These are phyloP conservation scores for Hypoxylon sp. DNA, from an alignment of 2,329 filamentous ascomycete genomes.

Conservation along the genomic window DNA sequence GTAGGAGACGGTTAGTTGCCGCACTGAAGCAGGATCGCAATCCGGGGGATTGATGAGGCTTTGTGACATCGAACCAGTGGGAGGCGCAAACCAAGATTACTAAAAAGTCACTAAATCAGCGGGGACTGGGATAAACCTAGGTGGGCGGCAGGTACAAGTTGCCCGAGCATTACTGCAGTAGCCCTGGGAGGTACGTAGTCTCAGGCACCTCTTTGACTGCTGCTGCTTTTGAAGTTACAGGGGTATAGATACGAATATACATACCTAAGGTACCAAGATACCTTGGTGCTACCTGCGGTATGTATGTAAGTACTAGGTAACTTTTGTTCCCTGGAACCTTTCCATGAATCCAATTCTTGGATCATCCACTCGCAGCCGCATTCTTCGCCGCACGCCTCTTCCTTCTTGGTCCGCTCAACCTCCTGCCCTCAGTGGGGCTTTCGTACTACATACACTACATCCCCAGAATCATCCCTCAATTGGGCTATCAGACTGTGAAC, in stretches of 20 bases:
- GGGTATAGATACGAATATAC: slow-evolving; percentile 13
- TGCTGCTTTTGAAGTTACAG: too few species aligned
- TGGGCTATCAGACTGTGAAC: slow-evolving; percentile 23
- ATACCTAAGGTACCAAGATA: slow-evolving; percentile 9
- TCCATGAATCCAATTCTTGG: slow-evolving; percentile 34
- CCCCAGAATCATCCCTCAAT: slow-evolving; percentile 37
- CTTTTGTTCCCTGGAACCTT: slow-evolving; percentile 28
- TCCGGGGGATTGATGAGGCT: slow-evolving; percentile 43
- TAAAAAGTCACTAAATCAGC: slow-evolving; percentile 39
- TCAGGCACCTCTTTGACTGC: slow-evolving; percentile 7
- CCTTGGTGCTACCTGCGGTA: slow-evolving; percentile 15
- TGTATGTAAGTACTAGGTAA: slow-evolving; percentile 17
- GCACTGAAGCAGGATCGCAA: slow-evolving; percentile 40
- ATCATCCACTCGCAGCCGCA: slow-evolving; percentile 45
- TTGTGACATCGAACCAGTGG: slow-evolving; percentile 36
- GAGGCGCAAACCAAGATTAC: slow-evolving; percentile 28
- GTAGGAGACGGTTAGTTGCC: slow-evolving; percentile 35
- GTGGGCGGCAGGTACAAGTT: slow-evolving; percentile 33
- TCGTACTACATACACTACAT: slow-evolving; percentile 37
- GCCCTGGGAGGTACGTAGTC: not conserved
- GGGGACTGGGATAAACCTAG: slow-evolving; percentile 39
- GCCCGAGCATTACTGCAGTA: not conserved
- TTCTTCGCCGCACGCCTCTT: slow-evolving; percentile 47
- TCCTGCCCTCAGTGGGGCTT: slow-evolving; percentile 25
- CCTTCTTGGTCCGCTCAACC: slow-evolving; percentile 42